phyloP scores from a whole-genome alignment of 2,329 filamentous ascomycete species.

The Phyllosticta paracitricarpa region DNA sequence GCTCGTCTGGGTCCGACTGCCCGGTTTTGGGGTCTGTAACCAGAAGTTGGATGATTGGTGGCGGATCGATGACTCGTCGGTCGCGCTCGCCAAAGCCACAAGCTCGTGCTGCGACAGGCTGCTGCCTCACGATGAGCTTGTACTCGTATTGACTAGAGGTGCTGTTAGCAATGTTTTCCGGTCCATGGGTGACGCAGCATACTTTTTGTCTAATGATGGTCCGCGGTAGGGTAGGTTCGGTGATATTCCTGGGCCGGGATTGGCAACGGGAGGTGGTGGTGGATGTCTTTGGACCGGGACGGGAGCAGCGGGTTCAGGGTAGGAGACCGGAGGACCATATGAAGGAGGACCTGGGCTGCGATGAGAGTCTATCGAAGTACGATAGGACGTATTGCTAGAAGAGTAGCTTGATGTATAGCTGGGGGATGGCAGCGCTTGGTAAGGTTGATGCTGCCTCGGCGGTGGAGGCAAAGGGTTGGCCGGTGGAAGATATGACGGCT shows the following conservation, averaged over 20 bases:
- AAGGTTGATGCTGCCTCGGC: constrained; percentile 1
- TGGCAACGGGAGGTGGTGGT: constrained; percentile 15
- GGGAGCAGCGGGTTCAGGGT: constrained; percentile 22
- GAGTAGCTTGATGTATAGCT: constrained; percentile 31
- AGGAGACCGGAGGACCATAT: constrained; percentile 18
- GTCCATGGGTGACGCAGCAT: constrained; percentile 1
- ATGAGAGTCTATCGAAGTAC: constrained; percentile 28
- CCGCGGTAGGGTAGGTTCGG: constrained; percentile 3
- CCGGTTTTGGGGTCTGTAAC: constrained; percentile 49
- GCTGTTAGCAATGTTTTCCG: background rate
- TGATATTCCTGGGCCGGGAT: constrained; percentile 15
- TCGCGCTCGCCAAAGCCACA: constrained; percentile 79
- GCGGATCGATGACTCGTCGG: constrained; percentile 71
- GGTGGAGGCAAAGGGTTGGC: constrained; percentile 20
- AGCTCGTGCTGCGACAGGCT: constrained; percentile 66
- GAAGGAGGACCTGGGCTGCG: constrained; percentile 24
- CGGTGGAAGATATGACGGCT: constrained; percentile 26
- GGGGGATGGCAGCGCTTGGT: constrained; percentile 26
- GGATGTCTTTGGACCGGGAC: constrained; percentile 14
- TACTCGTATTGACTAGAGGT: constrained; percentile 24
- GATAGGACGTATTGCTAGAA: constrained; percentile 28
- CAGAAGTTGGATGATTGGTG: constrained; percentile 67
- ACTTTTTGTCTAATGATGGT: constrained; percentile 9
- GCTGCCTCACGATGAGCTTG: constrained; percentile 58
- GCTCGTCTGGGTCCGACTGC: constrained; percentile 43